Evolutionary conservation across 2,329 filamentous ascomycete species (phyloP).

Genomic region (Calonectria hongkongensis): DNA sequence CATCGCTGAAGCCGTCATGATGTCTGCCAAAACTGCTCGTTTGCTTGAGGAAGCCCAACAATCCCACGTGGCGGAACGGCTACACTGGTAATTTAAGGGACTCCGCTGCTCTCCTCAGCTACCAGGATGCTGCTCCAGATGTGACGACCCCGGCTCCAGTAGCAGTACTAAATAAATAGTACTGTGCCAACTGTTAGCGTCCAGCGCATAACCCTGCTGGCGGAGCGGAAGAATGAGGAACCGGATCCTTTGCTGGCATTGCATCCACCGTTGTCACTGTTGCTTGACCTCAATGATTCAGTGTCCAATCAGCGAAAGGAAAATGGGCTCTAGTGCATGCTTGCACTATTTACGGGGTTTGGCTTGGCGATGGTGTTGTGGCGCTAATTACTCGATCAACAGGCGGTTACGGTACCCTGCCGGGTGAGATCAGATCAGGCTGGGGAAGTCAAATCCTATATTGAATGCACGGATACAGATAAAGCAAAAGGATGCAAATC

Average conservation of each 20-base stretch:
- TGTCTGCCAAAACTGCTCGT: slow-evolving; percentile 1
- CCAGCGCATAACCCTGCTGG: neutral
- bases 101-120: slow-evolving; percentile 10
- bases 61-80: neutral
- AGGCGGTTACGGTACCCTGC: neutral
- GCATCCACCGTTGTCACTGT: neutral
- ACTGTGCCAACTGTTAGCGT: slow-evolving; percentile 10
- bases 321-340: neutral
- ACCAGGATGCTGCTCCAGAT: slow-evolving; percentile 19
- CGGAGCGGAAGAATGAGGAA: slow-evolving; percentile 22
- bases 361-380: slow-evolving; percentile 9
- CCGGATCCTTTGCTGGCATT: slow-evolving; percentile 11
- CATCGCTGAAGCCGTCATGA: slow-evolving; percentile 1
- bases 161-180: neutral
- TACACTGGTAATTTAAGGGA: slow-evolving; percentile 13
- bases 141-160: slow-evolving; percentile 1
- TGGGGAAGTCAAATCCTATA: neutral
- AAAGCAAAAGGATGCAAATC: neutral
- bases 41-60: neutral
- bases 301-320: slow-evolving; percentile 4
- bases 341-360: slow-evolving; percentile 8
- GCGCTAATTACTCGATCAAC: neutral
- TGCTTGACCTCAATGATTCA: neutral
- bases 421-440: neutral
- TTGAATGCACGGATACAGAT: neutral